These are phyloP conservation scores for Calocera viscosa DNA, from an alignment of 768 basidiomycete genomes.

Conservation along the genomic window DNA sequence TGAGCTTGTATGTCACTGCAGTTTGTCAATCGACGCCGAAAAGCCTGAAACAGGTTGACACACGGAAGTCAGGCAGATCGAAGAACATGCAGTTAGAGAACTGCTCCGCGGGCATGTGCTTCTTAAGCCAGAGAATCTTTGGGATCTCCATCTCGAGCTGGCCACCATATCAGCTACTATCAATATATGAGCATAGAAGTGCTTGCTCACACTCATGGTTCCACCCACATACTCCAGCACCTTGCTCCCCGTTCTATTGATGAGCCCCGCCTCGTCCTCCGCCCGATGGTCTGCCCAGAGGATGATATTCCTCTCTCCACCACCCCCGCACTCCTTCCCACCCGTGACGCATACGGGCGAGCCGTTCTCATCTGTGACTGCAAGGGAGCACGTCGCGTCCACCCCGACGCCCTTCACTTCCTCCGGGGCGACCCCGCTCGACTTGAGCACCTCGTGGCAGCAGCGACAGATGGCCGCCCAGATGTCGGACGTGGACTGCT, in stretches of 20 bases:
- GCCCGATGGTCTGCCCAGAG: slow-evolving; percentile 98
- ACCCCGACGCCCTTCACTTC: slow-evolving; percentile 80
- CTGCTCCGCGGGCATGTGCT: slow-evolving; percentile 56
- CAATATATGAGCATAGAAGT: neutral
- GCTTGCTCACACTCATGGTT: slow-evolving; percentile 68
- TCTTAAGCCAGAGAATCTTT: slow-evolving; percentile 93
- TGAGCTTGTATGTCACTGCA: slow-evolving; percentile 76
- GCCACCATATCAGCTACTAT: neutral
- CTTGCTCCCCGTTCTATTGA: slow-evolving; percentile 71
- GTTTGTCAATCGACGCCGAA: neutral
- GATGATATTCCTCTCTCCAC: slow-evolving; percentile 72
- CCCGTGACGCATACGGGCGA: slow-evolving; percentile 62
- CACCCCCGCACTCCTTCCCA: slow-evolving; percentile 47
- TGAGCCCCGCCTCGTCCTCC: slow-evolving; percentile 76
- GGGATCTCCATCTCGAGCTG: slow-evolving; percentile 98
- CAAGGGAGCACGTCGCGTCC: slow-evolving; percentile 93
- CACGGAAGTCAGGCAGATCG: slow-evolving; percentile 80
- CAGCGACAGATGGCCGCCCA: slow-evolving; percentile 58
- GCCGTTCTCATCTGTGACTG: slow-evolving; percentile 65
- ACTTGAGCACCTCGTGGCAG: slow-evolving; percentile 49
- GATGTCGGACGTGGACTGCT: slow-evolving; percentile 85
- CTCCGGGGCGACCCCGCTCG: slow-evolving; percentile 35
- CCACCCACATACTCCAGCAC: slow-evolving; percentile 94
- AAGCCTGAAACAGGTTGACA: slow-evolving; percentile 18
- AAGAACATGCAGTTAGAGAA: slow-evolving; percentile 74